Conservation (phyloP, 768 basidiomycete genomes). For the Bullera alba region DNA sequence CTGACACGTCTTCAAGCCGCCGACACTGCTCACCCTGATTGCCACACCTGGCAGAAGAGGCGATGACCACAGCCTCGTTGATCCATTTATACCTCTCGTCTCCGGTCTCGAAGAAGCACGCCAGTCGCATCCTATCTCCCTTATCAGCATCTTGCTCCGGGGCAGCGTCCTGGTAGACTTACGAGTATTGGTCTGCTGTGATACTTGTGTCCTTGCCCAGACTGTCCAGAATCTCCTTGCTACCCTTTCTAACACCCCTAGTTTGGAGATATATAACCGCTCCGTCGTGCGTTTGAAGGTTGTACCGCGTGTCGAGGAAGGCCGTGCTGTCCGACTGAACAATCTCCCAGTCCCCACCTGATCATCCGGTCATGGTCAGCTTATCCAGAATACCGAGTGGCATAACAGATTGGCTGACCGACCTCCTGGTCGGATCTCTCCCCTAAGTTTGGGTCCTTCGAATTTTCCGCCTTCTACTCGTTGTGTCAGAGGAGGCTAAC, state of each 20-base stretch:
- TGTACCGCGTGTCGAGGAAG: conserved; percentile 33
- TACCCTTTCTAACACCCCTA: conserved; percentile 25
- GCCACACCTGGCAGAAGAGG: conserved; percentile 22
- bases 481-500: neutral
- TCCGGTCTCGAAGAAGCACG: conserved; percentile 26
- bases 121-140: conserved; percentile 21
- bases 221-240: conserved; percentile 23
- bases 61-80: conserved; percentile 26
- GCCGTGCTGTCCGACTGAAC: conserved; percentile 15
- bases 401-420: too few relatives aligned
- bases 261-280: conserved; percentile 37
- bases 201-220: conserved; percentile 27
- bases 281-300: conserved; percentile 27
- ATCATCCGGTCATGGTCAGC: too few relatives aligned
- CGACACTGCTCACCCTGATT: conserved; percentile 12
- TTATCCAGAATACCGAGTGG: too few relatives aligned
- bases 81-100: conserved; percentile 30
- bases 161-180: neutral
- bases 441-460: conserved; percentile 23
- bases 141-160: neutral
- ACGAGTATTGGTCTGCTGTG: conserved; percentile 9
- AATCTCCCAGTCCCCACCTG: conserved; percentile 36
- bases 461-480: conserved; percentile 21
- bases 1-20: neutral
- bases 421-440: conserved; percentile 23